These are phyloP conservation scores for Candida suzukii DNA, from an alignment of 805 yeast genomes.

Conservation along the genomic window DNA sequence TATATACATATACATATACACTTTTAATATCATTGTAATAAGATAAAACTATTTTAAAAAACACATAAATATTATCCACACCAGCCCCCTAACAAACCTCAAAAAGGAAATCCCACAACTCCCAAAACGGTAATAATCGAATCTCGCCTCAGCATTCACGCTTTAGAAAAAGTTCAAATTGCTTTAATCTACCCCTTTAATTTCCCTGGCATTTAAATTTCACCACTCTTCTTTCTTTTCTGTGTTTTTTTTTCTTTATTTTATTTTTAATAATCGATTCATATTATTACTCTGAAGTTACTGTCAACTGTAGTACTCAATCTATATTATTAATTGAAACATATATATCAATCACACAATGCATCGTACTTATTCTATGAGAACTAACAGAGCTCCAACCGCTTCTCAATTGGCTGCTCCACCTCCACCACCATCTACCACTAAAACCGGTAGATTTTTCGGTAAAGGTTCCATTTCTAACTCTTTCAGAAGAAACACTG, in stretches of 20 bases:
- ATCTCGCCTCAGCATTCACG: background rate
- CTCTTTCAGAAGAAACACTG: conserved; percentile 53
- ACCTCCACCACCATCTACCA: conserved; percentile 90
- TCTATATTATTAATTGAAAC: too few species aligned
- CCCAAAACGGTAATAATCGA: background rate
- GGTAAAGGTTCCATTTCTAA: conserved; percentile 65
- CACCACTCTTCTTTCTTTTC: background rate
- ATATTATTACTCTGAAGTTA: background rate
- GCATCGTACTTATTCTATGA: conserved; percentile 98
- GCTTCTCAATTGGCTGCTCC: conserved; percentile 93
- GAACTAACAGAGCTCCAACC: conserved; percentile 94
- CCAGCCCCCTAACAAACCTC: too few species aligned
- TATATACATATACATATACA: too few species aligned
- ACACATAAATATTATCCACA: too few species aligned
- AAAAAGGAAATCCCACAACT: background rate
- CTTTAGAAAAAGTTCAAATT: background rate
- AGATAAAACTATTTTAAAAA: too few species aligned
- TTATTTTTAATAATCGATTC: background rate
- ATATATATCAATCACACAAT: too few species aligned
- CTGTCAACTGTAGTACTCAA: background rate
- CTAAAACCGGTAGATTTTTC: conserved; percentile 78
- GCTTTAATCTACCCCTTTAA: background rate
- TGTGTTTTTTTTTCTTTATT: background rate
- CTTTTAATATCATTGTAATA: too few species aligned
- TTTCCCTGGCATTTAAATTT: background rate